Percentiles rank a stretch among this genome's conserved stretches.
These are phyloP conservation scores for Aspergillus ruber DNA, from an alignment of 2,329 filamentous ascomycete genomes.

Conservation along the genomic window DNA sequence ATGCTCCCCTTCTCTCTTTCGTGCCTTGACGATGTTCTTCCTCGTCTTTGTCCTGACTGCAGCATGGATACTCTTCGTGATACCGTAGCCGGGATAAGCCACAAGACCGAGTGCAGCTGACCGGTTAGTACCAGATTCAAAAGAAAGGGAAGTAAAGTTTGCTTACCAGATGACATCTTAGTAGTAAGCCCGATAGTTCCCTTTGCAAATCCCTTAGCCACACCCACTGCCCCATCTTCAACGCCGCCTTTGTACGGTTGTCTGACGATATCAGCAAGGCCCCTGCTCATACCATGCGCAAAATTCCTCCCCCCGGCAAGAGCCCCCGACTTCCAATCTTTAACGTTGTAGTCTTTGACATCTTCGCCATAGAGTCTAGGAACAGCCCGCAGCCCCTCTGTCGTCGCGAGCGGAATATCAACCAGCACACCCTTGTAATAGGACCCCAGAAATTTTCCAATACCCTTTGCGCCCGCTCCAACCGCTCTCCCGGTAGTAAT, in stretches of 20 bases:
- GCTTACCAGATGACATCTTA: slow-evolving; percentile 19
- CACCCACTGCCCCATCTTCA: slow-evolving; percentile 25
- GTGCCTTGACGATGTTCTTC: slow-evolving; percentile 17
- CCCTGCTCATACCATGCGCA: slow-evolving; percentile 25
- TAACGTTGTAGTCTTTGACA: slow-evolving; percentile 26
- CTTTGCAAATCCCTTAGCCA: slow-evolving; percentile 29
- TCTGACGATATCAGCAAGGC: slow-evolving; percentile 23
- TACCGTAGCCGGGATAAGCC: slow-evolving; percentile 27
- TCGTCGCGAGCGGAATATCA: slow-evolving; percentile 30
- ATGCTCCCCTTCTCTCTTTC: slow-evolving; percentile 13
- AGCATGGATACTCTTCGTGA: slow-evolving; percentile 26
- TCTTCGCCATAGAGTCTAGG: slow-evolving; percentile 34
- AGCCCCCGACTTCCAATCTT: slow-evolving; percentile 28
- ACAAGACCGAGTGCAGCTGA: slow-evolving; percentile 22
- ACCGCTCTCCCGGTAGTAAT: slow-evolving; percentile 6
- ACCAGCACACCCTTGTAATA: slow-evolving; percentile 29
- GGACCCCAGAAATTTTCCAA: slow-evolving; percentile 19
- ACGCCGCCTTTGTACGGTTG: slow-evolving; percentile 26
- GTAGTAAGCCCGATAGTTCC: slow-evolving; percentile 20
- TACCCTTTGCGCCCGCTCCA: slow-evolving; percentile 13
- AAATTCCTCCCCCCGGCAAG: slow-evolving; percentile 28
- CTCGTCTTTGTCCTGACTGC: slow-evolving; percentile 19
- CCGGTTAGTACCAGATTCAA: not conserved
- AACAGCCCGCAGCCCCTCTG: slow-evolving; percentile 30
- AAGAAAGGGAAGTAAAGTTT: not conserved